Conservation (phyloP, 2,329 filamentous ascomycete genomes). For the Colletotrichum sp. region DNA sequence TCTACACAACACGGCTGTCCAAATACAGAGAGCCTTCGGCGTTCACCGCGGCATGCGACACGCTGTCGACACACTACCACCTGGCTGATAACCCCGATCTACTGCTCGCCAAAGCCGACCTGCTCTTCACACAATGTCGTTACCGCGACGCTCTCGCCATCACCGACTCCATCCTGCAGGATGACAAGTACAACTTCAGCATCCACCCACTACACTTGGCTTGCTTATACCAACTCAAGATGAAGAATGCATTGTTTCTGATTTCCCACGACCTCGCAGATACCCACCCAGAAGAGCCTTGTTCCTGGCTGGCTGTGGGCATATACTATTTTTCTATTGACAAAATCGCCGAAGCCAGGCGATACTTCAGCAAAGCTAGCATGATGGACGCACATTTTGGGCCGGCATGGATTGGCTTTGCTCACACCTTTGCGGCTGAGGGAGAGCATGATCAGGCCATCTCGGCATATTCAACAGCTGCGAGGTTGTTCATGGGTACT, state of each 20-base stretch:
- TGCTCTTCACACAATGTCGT: conserved; percentile 92
- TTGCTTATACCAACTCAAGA: conserved; percentile 84
- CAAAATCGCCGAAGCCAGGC: conserved; percentile 89
- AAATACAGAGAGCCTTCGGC: conserved; percentile 90
- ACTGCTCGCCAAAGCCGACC: conserved; percentile 85
- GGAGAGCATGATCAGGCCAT: conserved; percentile 99
- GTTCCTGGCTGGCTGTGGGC: conserved; percentile 92
- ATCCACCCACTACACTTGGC: conserved; percentile 92
- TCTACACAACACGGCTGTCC: conserved; percentile 93
- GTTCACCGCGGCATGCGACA: conserved; percentile 86
- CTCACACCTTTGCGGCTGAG: conserved; percentile 96
- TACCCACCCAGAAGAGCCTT: conserved; percentile 87
- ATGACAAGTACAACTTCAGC: conserved; percentile 87
- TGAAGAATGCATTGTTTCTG: conserved; percentile 89
- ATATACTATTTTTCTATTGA: conserved; percentile 92
- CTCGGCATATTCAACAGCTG: conserved; percentile 94
- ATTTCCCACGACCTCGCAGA: conserved; percentile 93
- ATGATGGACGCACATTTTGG: conserved; percentile 98
- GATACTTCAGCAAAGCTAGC: conserved; percentile 96
- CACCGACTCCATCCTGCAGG: conserved; percentile 80
- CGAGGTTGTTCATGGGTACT: conserved; percentile 93
- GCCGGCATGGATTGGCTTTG: conserved; percentile 98
- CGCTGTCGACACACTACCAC: conserved; percentile 91
- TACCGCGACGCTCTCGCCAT: conserved; percentile 87
- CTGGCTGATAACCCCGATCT: conserved; percentile 88